Evolutionary conservation across 345 rosid species (phyloP).

Genomic region (Camelina hispida): DNA sequence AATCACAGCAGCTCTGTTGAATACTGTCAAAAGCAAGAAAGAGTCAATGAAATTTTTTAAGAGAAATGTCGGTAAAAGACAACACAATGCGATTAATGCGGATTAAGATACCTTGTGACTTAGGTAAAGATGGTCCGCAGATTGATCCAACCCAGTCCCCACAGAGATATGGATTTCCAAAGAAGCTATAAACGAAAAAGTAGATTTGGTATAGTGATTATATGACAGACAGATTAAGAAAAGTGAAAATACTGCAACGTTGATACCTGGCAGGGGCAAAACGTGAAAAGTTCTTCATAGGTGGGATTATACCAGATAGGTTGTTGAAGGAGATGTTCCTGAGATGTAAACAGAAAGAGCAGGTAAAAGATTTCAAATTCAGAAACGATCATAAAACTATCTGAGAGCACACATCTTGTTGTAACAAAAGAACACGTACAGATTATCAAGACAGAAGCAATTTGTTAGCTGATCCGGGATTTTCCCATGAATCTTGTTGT

Average conservation of each 20-base stretch:
- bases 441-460: constrained; percentile 71
- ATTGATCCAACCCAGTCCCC: constrained; percentile 88
- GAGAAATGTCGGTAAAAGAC: not conserved
- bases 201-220: not conserved
- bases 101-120: constrained; percentile 57
- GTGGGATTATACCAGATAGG: constrained; percentile 79
- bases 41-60: not conserved
- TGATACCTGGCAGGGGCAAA: constrained; percentile 70
- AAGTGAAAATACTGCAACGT: not conserved
- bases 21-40: constrained; percentile 43
- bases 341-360: not conserved
- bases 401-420: not conserved
- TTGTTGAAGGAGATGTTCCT: constrained; percentile 93
- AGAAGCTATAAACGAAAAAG: constrained; percentile 53
- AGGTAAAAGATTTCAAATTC: not conserved
- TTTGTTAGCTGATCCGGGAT: constrained; percentile 84
- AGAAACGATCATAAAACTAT: not conserved
- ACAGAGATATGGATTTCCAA: constrained; percentile 77
- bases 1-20: constrained; percentile 64
- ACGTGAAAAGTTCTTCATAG: constrained; percentile 62
- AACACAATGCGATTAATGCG: not conserved
- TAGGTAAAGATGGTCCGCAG: constrained; percentile 61
- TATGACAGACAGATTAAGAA: not conserved
- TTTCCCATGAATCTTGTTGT: constrained; percentile 73
- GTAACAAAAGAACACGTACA: constrained; percentile 51